Evolutionary conservation across 768 basidiomycete genomes (phyloP), one percentile per base, ranked within the genome.

Genomic region (Candolleomyces eurysporus): DNA sequence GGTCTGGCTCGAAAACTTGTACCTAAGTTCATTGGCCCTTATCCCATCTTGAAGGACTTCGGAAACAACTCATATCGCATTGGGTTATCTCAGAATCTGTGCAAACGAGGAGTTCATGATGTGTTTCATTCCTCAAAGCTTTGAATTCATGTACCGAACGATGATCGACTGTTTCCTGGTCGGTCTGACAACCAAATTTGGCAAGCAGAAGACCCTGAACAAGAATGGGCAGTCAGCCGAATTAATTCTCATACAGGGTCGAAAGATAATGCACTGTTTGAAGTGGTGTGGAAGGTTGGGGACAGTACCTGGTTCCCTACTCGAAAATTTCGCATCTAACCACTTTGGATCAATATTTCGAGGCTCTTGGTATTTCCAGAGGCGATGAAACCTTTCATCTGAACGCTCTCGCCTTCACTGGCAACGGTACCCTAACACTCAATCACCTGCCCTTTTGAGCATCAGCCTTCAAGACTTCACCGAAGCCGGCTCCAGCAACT

Each of bases 41-140:
- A 58, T 39, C 39, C 13, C 4, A 58, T 64, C 2, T 6, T 48
- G 0, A 7, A 49, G 10, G 43, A 58, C 16, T 64, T 39, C 14
- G 17, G 50, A 2, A 61, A 61, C 26, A 13, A 45, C 56, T 64
- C 59, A 2, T 64, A 42, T 16, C 11, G 40, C 9, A 9, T 64
- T 2, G 45, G 31, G 0, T 14, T 64, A 2, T 54, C 63, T 11
- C 3, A 6, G 8, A 30, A 40, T 5, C 61, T 74, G 1, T 64
- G 62, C 21, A 68, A 62, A 10, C 19, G 48, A n/a, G 69, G 60
- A n/a, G 62, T 74, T 1, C 70, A 72, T 57, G 69, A 72, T 1
- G 69, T 66, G 0, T 79, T 78, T 64, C 76, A 81, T 55, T 63
- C 69, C 0, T 73, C 71, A 5, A 63, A 73, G 36, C 65, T 79